A percentile compares a stretch with the other conserved stretches of the same genome.
Evolutionary conservation across 768 basidiomycete genomes (phyloP).

Genomic region (Candolleomyces efflorescens): DNA sequence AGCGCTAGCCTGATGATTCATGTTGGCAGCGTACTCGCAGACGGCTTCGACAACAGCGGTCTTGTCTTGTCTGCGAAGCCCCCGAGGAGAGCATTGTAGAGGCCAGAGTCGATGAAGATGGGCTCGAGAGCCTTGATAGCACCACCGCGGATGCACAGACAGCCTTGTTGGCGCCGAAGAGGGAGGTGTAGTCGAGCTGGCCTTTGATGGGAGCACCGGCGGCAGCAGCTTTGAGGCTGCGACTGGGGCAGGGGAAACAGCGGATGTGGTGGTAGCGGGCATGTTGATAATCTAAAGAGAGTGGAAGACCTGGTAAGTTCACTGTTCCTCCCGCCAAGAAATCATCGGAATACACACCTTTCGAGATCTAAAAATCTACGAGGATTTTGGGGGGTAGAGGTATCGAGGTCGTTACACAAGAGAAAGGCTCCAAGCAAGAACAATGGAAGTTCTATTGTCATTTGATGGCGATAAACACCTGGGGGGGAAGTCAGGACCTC

Average conservation of each 20-base stretch:
- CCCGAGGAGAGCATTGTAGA: constrained; percentile 85
- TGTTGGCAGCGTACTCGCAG: constrained; percentile 63
- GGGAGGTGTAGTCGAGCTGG: constrained; percentile 66
- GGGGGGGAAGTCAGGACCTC: constrained; percentile 1
- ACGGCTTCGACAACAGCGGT: constrained; percentile 83
- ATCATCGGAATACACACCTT: not conserved
- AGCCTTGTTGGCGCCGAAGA: constrained; percentile 85
- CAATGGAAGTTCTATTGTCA: constrained; percentile 69
- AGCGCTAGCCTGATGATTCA: constrained; percentile 86
- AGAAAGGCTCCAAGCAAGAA: constrained; percentile 47
- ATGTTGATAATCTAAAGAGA: constrained; percentile 60
- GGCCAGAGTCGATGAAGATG: constrained; percentile 79
- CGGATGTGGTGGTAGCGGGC: constrained; percentile 73
- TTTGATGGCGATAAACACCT: constrained; percentile 40
- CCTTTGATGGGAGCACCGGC: constrained; percentile 45
- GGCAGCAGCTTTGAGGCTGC: constrained; percentile 60
- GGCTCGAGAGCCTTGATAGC: constrained; percentile 84
- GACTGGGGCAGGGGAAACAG: constrained; percentile 56
- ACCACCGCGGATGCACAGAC: constrained; percentile 70
- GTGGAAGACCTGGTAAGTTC: constrained; percentile 5
- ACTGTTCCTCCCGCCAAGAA: not conserved
- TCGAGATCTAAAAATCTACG: not conserved
- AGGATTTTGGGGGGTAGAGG: constrained; percentile 29
- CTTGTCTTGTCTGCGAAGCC: constrained; percentile 91
- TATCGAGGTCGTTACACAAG: constrained; percentile 37